Evolutionary conservation across 768 basidiomycete species (phyloP).

Genomic region (Leccinum uliginosum): DNA sequence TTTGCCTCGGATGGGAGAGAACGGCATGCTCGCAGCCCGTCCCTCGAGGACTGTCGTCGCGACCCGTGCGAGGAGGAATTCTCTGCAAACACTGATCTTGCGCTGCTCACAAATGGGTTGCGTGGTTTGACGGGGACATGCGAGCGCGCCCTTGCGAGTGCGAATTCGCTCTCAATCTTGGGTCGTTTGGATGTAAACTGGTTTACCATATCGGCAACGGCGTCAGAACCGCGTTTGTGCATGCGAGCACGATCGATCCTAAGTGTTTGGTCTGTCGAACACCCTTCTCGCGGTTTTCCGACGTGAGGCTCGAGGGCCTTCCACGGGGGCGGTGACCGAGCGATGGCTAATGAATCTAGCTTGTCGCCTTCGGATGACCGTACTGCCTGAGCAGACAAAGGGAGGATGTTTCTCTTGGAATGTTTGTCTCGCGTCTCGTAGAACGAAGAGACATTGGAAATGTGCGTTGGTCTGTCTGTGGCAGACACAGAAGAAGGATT

Average conservation of each 20-base stretch:
- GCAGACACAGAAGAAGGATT: not conserved
- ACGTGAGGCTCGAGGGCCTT: not conserved
- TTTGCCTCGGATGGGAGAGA: slow-evolving; percentile 7
- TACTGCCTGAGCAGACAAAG: slow-evolving; percentile 18
- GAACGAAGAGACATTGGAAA: slow-evolving; percentile 16
- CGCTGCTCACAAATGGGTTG: slow-evolving; percentile 20
- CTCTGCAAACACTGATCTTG: slow-evolving; percentile 22
- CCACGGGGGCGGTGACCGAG: slow-evolving; percentile 28
- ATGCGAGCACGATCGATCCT: slow-evolving; percentile 24
- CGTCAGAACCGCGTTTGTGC: slow-evolving; percentile 21
- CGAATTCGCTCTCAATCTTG: slow-evolving; percentile 21
- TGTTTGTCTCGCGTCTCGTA: slow-evolving; percentile 6
- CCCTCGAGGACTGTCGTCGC: not conserved
- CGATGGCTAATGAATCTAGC: slow-evolving; percentile 24
- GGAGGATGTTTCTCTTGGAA: slow-evolving; percentile 8
- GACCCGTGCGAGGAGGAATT: not conserved
- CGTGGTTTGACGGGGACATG: slow-evolving; percentile 1
- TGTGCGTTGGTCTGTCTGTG: not conserved
- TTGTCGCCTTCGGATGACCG: slow-evolving; percentile 8
- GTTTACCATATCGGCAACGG: slow-evolving; percentile 17
- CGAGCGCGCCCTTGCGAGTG: slow-evolving; percentile 8
- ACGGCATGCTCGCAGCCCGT: slow-evolving; percentile 2
- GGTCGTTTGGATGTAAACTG: slow-evolving; percentile 20
- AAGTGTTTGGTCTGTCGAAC: not conserved
- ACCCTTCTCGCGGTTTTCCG: not conserved